Base-by-base conservation (phyloP, 1,139 yeast species). In the Pichia sp. region DNA sequence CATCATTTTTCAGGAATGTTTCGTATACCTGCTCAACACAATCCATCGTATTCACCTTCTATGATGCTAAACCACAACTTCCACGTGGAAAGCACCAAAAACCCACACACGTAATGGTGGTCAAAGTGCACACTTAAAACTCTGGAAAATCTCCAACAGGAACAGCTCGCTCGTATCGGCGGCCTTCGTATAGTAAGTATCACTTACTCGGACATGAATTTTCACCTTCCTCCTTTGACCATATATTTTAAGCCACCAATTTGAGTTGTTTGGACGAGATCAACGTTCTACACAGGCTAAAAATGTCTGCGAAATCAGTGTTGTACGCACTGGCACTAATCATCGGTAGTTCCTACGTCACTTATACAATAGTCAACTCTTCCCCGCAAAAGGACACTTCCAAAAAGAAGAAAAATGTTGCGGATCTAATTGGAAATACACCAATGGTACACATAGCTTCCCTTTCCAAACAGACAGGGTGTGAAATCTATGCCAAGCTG, bases 381-480 rank as follows among this genome's bases (percentile, higher is more conserved):
- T 48, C 45, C 1, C 15, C 11, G 5, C 7, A 11, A 11, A 10
- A 8, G 7, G 53, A 47, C 6, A 26, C 34, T 11, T 54, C 56
- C 19, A 41, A 30, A 11, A 46, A 19, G 34, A 53, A 49, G 13
- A 45, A 49, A n/a, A 56, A 49, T 38, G 49, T 85, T 0, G 81
- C 80, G 29, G 84, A 79, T 23, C 77, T 90, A 31, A 90, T 93
- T 38, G 99, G 99, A 0, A 84, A 90, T 69, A 93, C 99, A 0
- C 96, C 96, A 0, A 68, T 93, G 69, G 82, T 93, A n/a, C 80
- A 80, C 61, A 78, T 93, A 55, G 79, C 80, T 60, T 86, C 96
- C 0, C 75, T 93, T n/a, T 84, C 95, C 1, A 71, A 75, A n/a
- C 72, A 77, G 26, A 89, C 97, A 0, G 95, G 95, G 0, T 85